phyloP scores from a whole-genome alignment of 208 protist species.

The Paratrypanosoma confusum region DNA sequence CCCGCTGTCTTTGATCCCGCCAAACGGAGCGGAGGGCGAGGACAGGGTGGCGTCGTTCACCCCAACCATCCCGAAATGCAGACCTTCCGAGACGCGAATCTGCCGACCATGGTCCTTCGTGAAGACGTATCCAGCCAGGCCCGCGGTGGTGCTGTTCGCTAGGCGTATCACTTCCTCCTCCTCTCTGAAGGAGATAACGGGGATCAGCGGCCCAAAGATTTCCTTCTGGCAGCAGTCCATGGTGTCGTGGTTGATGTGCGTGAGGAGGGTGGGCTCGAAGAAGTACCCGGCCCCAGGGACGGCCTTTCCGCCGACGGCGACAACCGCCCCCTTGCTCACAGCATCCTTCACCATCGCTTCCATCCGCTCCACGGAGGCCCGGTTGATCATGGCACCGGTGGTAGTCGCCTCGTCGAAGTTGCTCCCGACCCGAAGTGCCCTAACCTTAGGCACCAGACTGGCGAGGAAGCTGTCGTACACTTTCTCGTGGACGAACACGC shows the following conservation, averaged over 20 bases:
- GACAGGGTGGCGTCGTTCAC: slow-evolving; percentile 65
- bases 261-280: slow-evolving; percentile 79
- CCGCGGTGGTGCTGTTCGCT: slow-evolving; percentile 68
- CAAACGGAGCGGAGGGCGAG: slow-evolving; percentile 64
- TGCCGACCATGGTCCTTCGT: slow-evolving; percentile 63
- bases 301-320: slow-evolving; percentile 50
- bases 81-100: slow-evolving; percentile 32
- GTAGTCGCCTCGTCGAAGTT: slow-evolving; percentile 27
- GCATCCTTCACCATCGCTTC: slow-evolving; percentile 45
- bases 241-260: slow-evolving; percentile 36
- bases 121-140: slow-evolving; percentile 73
- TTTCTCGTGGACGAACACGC: slow-evolving; percentile 58
- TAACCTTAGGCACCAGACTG: slow-evolving; percentile 28
- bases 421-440: slow-evolving; percentile 55
- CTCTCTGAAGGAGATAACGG: slow-evolving; percentile 51
- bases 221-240: slow-evolving; percentile 66
- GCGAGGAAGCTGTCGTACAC: slow-evolving; percentile 52
- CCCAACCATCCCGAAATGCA: slow-evolving; percentile 80
- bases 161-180: slow-evolving; percentile 58
- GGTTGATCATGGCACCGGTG: slow-evolving; percentile 67
- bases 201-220: slow-evolving; percentile 86
- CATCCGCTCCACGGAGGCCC: slow-evolving; percentile 24
- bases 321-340: slow-evolving; percentile 39
- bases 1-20: slow-evolving; percentile 84
- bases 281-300: slow-evolving; percentile 46